These are phyloP conservation scores for Pezicula radicicola DNA, from an alignment of 2,329 filamentous ascomycete genomes.

Conservation along the genomic window DNA sequence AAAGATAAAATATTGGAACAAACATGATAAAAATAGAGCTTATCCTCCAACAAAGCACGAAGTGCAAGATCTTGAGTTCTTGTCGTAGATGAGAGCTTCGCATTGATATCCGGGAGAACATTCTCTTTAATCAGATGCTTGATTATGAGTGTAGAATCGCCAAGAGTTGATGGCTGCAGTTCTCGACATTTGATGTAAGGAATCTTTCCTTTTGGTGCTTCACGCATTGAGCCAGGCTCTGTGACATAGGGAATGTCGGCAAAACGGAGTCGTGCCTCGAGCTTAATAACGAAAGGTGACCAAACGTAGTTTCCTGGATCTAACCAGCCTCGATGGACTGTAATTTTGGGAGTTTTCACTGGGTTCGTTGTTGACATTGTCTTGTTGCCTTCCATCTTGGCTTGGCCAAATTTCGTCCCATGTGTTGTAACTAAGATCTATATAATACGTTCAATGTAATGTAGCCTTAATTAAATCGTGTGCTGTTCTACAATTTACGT, in stretches of 20 bases:
- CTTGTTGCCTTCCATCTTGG: neutral
- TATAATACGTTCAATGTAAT: too few species aligned
- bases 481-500: too few species aligned
- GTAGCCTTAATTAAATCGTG: too few species aligned
- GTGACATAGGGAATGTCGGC: constrained; percentile 42
- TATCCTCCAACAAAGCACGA: constrained; percentile 56
- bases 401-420: too few species aligned
- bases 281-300: constrained; percentile 60
- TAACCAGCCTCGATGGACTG: constrained; percentile 48
- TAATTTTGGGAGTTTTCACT: constrained; percentile 20
- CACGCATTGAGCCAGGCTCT: constrained; percentile 39
- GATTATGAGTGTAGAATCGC: constrained; percentile 55
- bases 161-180: constrained; percentile 23
- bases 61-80: constrained; percentile 49
- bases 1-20: constrained; percentile 4
- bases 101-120: constrained; percentile 46
- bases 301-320: constrained; percentile 36
- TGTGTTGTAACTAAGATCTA: too few species aligned
- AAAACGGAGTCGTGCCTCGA: constrained; percentile 59
- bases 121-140: constrained; percentile 38
- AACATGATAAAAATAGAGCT: constrained; percentile 54
- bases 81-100: constrained; percentile 32
- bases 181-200: constrained; percentile 45
- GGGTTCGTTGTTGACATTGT: neutral
- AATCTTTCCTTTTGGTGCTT: constrained; percentile 55